Percentiles rank a stretch among this genome's conserved stretches.
These are phyloP conservation scores for Pseudocercospora vitis DNA, from an alignment of 2,329 filamentous ascomycete genomes.

Conservation along the genomic window DNA sequence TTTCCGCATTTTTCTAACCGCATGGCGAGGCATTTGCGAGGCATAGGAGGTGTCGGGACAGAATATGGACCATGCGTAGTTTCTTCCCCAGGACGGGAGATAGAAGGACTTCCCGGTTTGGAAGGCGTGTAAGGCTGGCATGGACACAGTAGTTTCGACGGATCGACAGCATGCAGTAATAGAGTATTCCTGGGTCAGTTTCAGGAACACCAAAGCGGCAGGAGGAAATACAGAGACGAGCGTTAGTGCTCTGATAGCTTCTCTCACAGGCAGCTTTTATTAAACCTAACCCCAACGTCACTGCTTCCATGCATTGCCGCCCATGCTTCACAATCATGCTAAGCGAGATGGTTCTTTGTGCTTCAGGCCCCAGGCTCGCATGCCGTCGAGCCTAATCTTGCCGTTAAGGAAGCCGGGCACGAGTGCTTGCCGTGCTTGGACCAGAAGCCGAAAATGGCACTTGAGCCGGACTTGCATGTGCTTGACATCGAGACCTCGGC, in stretches of 20 bases:
- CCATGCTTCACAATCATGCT: slow-evolving; percentile 8
- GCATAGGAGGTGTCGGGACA: slow-evolving; percentile 13
- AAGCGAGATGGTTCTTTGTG: slow-evolving; percentile 19
- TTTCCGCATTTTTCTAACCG: not conserved
- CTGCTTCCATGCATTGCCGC: slow-evolving; percentile 8
- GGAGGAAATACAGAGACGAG: slow-evolving; percentile 3
- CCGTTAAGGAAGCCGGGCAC: slow-evolving; percentile 15
- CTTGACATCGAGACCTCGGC: slow-evolving; percentile 6
- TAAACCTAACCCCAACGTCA: slow-evolving; percentile 21
- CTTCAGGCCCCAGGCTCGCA: slow-evolving; percentile 9
- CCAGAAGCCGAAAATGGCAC: slow-evolving; percentile 12
- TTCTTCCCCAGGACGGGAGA: slow-evolving; percentile 9
- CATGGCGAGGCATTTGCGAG: slow-evolving; percentile 4
- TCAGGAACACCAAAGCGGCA: slow-evolving; percentile 8
- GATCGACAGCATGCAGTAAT: slow-evolving; percentile 11
- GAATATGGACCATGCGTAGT: slow-evolving; percentile 11
- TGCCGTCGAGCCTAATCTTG: slow-evolving; percentile 14
- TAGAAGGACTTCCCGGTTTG: slow-evolving; percentile 10
- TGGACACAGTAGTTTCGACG: not conserved
- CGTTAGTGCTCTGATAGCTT: slow-evolving; percentile 2
- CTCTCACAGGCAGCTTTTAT: slow-evolving; percentile 8
- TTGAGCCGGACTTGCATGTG: slow-evolving; percentile 8
- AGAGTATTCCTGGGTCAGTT: not conserved
- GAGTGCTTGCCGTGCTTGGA: slow-evolving; percentile 4
- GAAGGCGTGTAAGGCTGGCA: slow-evolving; percentile 12